Evolutionary conservation across 2,329 filamentous ascomycete species (phyloP), one percentile per base, ranked within the genome.

Genomic region (Aspergillus tanneri): DNA sequence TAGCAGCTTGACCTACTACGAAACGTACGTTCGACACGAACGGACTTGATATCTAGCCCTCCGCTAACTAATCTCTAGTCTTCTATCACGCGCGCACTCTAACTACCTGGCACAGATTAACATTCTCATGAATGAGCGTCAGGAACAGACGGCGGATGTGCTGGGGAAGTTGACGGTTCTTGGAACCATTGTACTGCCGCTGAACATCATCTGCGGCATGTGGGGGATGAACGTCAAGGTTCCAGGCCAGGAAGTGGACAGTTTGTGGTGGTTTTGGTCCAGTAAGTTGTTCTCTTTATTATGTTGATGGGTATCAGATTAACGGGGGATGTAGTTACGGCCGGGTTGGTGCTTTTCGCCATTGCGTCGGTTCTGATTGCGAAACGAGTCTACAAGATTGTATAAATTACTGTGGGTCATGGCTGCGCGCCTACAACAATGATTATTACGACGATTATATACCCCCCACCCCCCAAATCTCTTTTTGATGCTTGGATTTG

Each of bases 71-170:
- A 4, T 18, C 23, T 23, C 3, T 56, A 93, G 90, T 63, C 88
- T 99, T 41, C 79, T 99, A 22, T 89, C 89, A 39, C 84, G 93
- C 48, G 91, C 91, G 10, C 93, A 99, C 64, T 88, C 84, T 65
- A 99, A 97, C 68, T 99, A 99, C 67, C 86, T 99, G n/a, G 93
- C 93, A 0, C 93, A 99, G 68, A 96, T 99, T 74, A 97, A 96
- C 71, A 96, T 97, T 61, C 85, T 90, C 63, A 97, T 97, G 92
- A 96, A 96, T 70, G 92, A 97, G 75, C 86, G 93, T 38, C 89
- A 95, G 67, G 92, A 99, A 69, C 86, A 95, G 73, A 99, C 93
- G 1, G 90, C 90, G 32, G 92, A 99, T 66, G 90, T 96, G 1
- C 81, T 99, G 10, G 91, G 91, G 55, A 96, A 93, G 70, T 80